phyloP scores from a whole-genome alignment of 331 rosid species.

The Acacia concinna region DNA sequence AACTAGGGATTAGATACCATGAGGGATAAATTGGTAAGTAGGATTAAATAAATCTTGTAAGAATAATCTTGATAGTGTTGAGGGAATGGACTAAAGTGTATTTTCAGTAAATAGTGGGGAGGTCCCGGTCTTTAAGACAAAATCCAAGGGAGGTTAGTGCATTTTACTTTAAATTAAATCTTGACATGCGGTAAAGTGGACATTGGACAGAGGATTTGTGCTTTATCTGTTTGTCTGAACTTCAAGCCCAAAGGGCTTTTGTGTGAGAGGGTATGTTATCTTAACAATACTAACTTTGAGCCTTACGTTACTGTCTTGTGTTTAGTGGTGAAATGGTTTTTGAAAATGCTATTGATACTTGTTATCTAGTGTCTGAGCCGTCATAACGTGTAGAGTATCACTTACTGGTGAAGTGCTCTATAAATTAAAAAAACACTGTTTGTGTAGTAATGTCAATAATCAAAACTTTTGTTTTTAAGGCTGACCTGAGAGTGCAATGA shows the following conservation, averaged over 20 bases:
- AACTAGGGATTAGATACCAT: too few relatives aligned
- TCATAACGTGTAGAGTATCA: slow-evolving; percentile 7
- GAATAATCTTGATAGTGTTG: too few relatives aligned
- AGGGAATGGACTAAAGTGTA: background rate
- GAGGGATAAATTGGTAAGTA: too few relatives aligned
- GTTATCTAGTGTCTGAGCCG: slow-evolving; percentile 18
- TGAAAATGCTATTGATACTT: background rate
- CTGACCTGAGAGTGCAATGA: background rate
- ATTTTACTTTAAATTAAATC: background rate
- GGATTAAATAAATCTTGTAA: too few relatives aligned
- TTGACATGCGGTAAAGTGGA: background rate
- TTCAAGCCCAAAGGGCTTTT: background rate
- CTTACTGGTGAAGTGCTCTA: slow-evolving; percentile 17
- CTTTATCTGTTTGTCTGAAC: background rate
- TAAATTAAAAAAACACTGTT: slow-evolving; percentile 11
- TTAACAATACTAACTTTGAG: background rate
- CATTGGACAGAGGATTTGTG: background rate
- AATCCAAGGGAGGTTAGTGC: background rate
- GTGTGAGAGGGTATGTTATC: background rate
- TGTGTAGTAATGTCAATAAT: slow-evolving; percentile 14
- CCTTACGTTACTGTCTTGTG: background rate
- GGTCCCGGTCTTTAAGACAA: too few relatives aligned
- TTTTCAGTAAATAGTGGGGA: too few relatives aligned
- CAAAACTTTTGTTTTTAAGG: slow-evolving; percentile 14
- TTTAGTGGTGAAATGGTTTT: background rate